These are phyloP conservation scores for Lentinula detonsa DNA, from an alignment of 768 basidiomycete genomes.

Conservation along the genomic window DNA sequence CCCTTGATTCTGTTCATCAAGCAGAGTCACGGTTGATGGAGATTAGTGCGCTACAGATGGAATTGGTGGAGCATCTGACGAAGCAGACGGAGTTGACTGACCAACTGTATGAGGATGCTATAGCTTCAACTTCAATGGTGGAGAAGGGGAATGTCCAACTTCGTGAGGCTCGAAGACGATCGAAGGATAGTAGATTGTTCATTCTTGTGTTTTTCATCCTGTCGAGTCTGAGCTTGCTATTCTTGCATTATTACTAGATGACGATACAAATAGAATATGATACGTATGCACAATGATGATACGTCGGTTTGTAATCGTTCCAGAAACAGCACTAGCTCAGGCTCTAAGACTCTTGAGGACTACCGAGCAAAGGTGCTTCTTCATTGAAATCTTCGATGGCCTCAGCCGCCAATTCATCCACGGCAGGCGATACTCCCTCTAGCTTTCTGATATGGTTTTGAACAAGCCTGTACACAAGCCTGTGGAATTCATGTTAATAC, in stretches of 20 bases:
- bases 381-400: constrained; percentile 55
- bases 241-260: constrained; percentile 83
- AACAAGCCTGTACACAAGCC: constrained; percentile 62
- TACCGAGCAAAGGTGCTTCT: constrained; percentile 46
- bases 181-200: constrained; percentile 83
- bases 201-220: constrained; percentile 89
- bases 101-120: constrained; percentile 90
- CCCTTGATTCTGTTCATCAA: constrained; percentile 82
- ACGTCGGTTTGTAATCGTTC: too few relatives aligned
- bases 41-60: constrained; percentile 89
- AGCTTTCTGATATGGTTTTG: constrained; percentile 54
- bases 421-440: constrained; percentile 38
- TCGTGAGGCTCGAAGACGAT: constrained; percentile 81
- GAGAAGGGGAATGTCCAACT: constrained; percentile 90
- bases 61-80: constrained; percentile 82
- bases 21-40: constrained; percentile 91
- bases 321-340: neutral
- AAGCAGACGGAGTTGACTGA: constrained; percentile 91
- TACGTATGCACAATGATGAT: neutral
- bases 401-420: constrained; percentile 52
- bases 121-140: constrained; percentile 78
- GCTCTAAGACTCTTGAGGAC: neutral
- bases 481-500: constrained; percentile 20
- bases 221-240: constrained; percentile 85
- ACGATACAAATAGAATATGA: constrained; percentile 1